These are phyloP conservation scores for Penicillium sp. DNA, from an alignment of 2,329 filamentous ascomycete species.

Conservation along the genomic window DNA sequence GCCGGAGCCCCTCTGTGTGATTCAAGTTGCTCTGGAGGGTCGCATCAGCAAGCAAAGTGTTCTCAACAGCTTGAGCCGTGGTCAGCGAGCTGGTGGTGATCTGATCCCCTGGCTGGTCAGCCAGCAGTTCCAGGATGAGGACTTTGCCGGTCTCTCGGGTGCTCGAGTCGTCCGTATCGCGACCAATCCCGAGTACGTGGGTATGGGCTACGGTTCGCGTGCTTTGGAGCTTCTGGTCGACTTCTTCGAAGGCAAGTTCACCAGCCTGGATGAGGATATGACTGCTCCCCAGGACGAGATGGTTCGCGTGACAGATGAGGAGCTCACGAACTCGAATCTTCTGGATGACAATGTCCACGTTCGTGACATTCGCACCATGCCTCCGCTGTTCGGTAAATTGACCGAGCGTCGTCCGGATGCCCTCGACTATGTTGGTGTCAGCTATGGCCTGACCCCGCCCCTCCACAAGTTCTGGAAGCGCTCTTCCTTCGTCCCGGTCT, in stretches of 20 bases:
- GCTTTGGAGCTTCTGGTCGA: slow-evolving; percentile 83
- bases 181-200: slow-evolving; percentile 88
- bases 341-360: slow-evolving; percentile 86
- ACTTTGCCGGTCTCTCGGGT: slow-evolving; percentile 90
- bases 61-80: slow-evolving; percentile 81
- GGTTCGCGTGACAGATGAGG: slow-evolving; percentile 75
- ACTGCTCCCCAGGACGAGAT: slow-evolving; percentile 57
- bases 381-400: slow-evolving; percentile 85
- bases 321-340: slow-evolving; percentile 72
- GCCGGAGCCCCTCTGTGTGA: slow-evolving; percentile 89
- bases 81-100: slow-evolving; percentile 85
- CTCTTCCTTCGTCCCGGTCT: slow-evolving; percentile 80
- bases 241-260: slow-evolving; percentile 93
- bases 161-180: slow-evolving; percentile 91
- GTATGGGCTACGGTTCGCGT: slow-evolving; percentile 90
- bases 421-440: slow-evolving; percentile 93
- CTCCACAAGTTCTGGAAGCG: slow-evolving; percentile 98
- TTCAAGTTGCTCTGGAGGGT: slow-evolving; percentile 92
- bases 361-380: slow-evolving; percentile 86
- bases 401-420: slow-evolving; percentile 74
- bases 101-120: slow-evolving; percentile 96
- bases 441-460: slow-evolving; percentile 81
- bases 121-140: slow-evolving; percentile 96
- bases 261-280: slow-evolving; percentile 73
- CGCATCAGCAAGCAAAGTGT: slow-evolving; percentile 93